A percentile compares a stretch with the other conserved stretches of the same genome.
Evolutionary conservation across 176 grass and related monocot species (phyloP).

Genomic region (Aegilops tauschii): DNA sequence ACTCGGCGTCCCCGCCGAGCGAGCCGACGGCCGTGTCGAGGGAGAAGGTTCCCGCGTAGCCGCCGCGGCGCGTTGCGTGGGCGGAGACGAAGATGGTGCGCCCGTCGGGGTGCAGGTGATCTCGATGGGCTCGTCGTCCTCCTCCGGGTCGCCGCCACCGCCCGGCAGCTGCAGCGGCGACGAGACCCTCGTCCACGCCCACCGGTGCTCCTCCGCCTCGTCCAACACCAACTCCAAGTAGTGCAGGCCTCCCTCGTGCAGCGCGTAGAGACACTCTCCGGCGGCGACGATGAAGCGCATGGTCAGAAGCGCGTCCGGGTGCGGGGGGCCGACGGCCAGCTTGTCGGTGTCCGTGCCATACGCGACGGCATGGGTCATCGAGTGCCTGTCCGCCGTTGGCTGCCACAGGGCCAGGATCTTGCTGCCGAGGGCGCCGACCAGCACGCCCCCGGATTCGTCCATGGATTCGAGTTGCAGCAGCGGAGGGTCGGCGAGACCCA

Average conservation of each 20-base stretch:
- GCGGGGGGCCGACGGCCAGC: background rate
- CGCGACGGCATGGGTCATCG: background rate
- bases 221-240: background rate
- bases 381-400: background rate
- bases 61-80: background rate
- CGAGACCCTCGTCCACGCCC: background rate
- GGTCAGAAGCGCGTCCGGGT: background rate
- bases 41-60: background rate
- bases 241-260: background rate
- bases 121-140: background rate
- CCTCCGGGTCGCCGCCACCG: background rate
- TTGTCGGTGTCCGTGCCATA: background rate
- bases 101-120: slow-evolving; percentile 9
- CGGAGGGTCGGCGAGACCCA: background rate
- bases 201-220: background rate
- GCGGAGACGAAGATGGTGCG: background rate
- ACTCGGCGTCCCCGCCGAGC: background rate
- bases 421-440: background rate
- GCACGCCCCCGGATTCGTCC: background rate
- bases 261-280: background rate
- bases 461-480: background rate
- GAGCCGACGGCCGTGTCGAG: background rate
- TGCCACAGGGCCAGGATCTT: background rate
- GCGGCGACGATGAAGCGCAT: background rate
- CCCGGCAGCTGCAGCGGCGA: background rate